These are phyloP conservation scores for Paecilomyces sp. DNA, from an alignment of 2,329 filamentous ascomycete genomes.

Conservation along the genomic window DNA sequence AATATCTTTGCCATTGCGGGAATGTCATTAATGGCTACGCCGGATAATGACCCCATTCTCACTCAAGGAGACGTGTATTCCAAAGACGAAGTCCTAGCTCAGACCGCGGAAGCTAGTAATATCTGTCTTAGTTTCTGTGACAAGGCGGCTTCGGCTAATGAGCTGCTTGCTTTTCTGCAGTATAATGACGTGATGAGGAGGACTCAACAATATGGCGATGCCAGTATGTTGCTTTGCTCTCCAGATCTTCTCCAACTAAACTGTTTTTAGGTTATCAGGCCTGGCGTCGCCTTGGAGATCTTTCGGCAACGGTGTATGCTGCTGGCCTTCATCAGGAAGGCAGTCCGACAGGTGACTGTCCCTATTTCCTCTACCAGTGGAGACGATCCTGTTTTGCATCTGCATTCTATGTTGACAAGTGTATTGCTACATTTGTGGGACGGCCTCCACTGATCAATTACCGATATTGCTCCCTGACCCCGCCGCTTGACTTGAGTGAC, in stretches of 20 bases:
- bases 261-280: background rate
- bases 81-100: constrained; percentile 22
- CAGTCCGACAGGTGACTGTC: constrained; percentile 18
- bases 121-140: constrained; percentile 25
- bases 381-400: constrained; percentile 35
- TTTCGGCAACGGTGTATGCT: constrained; percentile 41
- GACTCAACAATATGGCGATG: constrained; percentile 28
- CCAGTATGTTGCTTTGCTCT: constrained; percentile 17
- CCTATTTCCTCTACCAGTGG: constrained; percentile 36
- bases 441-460: constrained; percentile 41
- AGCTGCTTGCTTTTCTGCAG: constrained; percentile 28
- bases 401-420: constrained; percentile 42
- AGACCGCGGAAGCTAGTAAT: constrained; percentile 26
- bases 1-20: constrained; percentile 31
- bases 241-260: background rate
- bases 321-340: constrained; percentile 41
- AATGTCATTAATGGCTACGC: constrained; percentile 24
- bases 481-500: constrained; percentile 27
- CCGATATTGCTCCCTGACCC: constrained; percentile 33
- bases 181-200: constrained; percentile 23
- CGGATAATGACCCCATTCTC: constrained; percentile 24
- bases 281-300: constrained; percentile 42
- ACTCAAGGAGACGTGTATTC: constrained; percentile 9
- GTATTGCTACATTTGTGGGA: constrained; percentile 44
- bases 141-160: constrained; percentile 24